These are phyloP conservation scores for Leishmania major DNA, from an alignment of 208 protist species.

Conservation along the genomic window DNA sequence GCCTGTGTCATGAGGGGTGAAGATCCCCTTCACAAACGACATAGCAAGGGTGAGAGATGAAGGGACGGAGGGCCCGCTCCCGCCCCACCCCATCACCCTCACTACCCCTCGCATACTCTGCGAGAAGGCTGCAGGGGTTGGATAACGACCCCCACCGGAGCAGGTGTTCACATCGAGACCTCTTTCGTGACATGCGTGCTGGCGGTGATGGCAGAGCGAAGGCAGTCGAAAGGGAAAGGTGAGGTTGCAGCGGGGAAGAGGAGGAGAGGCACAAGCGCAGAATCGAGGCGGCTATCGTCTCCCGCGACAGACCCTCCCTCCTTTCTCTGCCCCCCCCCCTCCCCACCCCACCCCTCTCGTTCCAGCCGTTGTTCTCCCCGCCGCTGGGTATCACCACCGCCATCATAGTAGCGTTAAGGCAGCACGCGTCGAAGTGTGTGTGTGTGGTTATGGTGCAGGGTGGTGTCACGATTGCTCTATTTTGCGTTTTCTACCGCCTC, in stretches of 20 bases:
- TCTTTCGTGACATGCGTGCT: background rate
- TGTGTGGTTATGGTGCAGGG: background rate
- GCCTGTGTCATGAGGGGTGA: too few species aligned
- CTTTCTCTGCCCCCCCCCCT: background rate
- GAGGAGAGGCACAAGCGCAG: background rate
- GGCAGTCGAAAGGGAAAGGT: background rate
- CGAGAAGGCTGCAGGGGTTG: too few species aligned
- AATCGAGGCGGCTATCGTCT: background rate
- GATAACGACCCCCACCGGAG: too few species aligned
- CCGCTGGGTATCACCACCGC: background rate
- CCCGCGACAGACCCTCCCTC: background rate
- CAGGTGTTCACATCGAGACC: background rate
- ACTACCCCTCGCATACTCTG: too few species aligned
- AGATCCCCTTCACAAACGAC: too few species aligned
- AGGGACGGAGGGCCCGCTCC: too few species aligned
- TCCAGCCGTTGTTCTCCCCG: background rate
- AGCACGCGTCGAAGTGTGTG: background rate
- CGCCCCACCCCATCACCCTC: too few species aligned
- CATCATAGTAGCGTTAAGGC: background rate
- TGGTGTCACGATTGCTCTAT: background rate
- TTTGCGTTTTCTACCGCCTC: background rate
- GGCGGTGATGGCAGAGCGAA: background rate
- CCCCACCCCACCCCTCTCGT: too few species aligned
- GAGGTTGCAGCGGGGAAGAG: background rate
- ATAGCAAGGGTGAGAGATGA: too few species aligned